Base-by-base conservation (phyloP, 192 early-diverging fungal species). In the Linnemannia zychae region DNA sequence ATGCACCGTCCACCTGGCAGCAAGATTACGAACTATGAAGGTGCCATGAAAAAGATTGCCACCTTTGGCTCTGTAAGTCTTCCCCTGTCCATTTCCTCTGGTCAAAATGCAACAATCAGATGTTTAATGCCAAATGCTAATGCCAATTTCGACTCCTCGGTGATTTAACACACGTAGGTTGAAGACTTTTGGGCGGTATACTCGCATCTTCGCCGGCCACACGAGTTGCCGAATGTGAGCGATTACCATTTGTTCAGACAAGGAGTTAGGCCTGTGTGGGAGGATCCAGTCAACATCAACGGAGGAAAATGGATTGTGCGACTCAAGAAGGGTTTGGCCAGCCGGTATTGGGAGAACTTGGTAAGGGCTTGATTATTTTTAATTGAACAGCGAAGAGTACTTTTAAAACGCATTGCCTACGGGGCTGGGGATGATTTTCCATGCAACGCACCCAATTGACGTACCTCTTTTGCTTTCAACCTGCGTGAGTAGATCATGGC, bases 271-370 rank as follows among this genome's bases (percentile, higher is more conserved):
- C 98, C 98, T 67, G 95, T 97, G 17, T 99, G 98, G 98, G 98
- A 99, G 92, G 97, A 98, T 74, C 77, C 89, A 0, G 88, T 82
- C 34, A 97, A 97, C 77, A 90, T 95, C 65, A 92, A 92, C 67
- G 98, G 98, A 50, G 98, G 98, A 69, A 98, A 98, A 77, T 99
- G 98, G 98, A 99, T 98, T 84, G 93, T 97, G 31, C 88, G 98
- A 71, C 84, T 99, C 63, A 96, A 95, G 81, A 99, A 99, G 90
- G 98, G 98, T 3, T 82, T 99, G 20, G 93, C 98, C 44, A 93
- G 95, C 67, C 89, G 98, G 24, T 96, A 97, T 79, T 99, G 98
- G 98, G 98, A 98, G 88, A 90, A 90, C 74, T 88, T 97, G 87
- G 95, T 94, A 88, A 57, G 88, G 72, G 31, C 13, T 31, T 40